Evolutionary conservation across 192 early-diverging fungal species (phyloP), one percentile per base, ranked within the genome.

Genomic region (Pilaira anomala): DNA sequence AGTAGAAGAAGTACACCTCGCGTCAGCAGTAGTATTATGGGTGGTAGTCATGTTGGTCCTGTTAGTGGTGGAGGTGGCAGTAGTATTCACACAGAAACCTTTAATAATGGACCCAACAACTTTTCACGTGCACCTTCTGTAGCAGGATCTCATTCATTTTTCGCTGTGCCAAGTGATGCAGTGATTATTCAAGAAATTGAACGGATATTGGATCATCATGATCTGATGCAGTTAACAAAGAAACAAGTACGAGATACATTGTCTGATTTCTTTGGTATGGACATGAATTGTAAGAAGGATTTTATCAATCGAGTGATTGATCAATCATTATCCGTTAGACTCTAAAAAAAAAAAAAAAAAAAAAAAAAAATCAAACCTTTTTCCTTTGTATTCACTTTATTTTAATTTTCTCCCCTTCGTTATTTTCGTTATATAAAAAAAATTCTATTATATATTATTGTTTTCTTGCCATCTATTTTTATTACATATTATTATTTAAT

Each of bases 241-340:
- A 88, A 88, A 69, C 86, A 87, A 68, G 88, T 96, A 53, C 79
- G 90, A 7, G 84, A 89, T 33, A 81, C 85, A 54, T 64, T 93
- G 36, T 74, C 79, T 7, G 68, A 65, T 2, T 67, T 83, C 26
- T 94, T 91, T 73, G 84, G 87, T 22, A 49, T 83, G 14, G 91
- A 96, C 54, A 66, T 94, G 75, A 65, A 69, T 0, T 44, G 68
- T 6, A 72, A 80, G 63, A 84, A 86, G 63, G 84, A 81, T 24
- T 91, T 89, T 76, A 92, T 95, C 55, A 88, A 86, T 58, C 73
- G 82, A 41, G 63, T 66, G 2, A 86, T 95, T 26, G 89, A 93
- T 44, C 28, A 71, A 22, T 57, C 76, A 25, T 39, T 83, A 24
- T 72, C 79, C 14, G 69, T 54, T 9, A 45, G 49, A 40, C 28